Percentiles rank a stretch among this genome's conserved stretches.
Conservation (phyloP, 768 basidiomycete genomes). For the Pleurotus ostreatus region DNA sequence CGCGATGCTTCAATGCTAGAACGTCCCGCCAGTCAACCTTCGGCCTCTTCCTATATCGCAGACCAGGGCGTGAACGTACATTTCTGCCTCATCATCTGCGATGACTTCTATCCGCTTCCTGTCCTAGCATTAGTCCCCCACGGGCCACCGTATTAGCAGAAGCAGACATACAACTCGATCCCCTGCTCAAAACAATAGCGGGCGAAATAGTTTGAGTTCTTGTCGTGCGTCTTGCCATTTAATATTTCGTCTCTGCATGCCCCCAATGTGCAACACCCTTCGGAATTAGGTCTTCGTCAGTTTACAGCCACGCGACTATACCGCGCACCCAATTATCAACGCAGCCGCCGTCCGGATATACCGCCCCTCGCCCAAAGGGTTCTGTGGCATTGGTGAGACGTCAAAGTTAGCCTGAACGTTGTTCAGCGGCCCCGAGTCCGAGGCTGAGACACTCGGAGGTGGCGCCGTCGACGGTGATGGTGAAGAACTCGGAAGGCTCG, state of each 20-base stretch:
- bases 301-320: not conserved
- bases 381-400: constrained; percentile 54
- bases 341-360: constrained; percentile 74
- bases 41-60: not conserved
- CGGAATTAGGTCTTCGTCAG: not conserved
- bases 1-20: constrained; percentile 78
- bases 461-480: not conserved
- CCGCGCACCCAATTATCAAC: constrained; percentile 67
- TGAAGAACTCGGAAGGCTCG: not conserved
- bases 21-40: constrained; percentile 1
- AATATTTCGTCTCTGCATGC: constrained; percentile 77
- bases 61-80: constrained; percentile 43
- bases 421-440: not conserved
- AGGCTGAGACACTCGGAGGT: not conserved
- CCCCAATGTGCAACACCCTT: not conserved
- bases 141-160: constrained; percentile 2
- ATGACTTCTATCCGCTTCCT: constrained; percentile 91
- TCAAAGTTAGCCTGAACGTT: constrained; percentile 30
- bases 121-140: constrained; percentile 21
- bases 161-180: constrained; percentile 58
- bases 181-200: constrained; percentile 88
- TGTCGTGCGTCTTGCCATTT: constrained; percentile 86
- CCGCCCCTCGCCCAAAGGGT: constrained; percentile 64
- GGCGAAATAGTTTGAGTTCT: constrained; percentile 84
- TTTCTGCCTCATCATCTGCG: constrained; percentile 86